Percentiles rank a stretch among this genome's conserved stretches.
Conservation (phyloP, 306 rosid genomes). For the Rosa chinensis region DNA sequence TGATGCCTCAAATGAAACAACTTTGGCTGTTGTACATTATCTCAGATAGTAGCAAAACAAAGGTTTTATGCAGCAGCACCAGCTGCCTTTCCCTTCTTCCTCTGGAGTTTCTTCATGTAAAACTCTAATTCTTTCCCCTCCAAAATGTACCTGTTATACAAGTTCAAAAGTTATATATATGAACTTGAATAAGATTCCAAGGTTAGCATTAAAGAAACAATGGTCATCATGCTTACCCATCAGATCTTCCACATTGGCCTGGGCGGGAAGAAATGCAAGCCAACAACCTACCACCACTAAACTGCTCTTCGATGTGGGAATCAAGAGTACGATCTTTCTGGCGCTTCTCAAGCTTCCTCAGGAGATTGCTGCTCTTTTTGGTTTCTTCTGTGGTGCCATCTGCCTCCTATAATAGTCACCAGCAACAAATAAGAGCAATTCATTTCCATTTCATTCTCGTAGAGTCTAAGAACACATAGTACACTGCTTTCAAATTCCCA, state of each 20-base stretch:
- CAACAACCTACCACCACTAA: constrained; percentile 39
- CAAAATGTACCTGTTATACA: constrained; percentile 47
- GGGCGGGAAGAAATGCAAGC: constrained; percentile 46
- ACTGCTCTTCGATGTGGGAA: constrained; percentile 43
- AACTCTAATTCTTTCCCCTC: constrained; percentile 75
- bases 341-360: constrained; percentile 46
- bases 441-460: background rate
- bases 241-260: constrained; percentile 49
- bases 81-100: constrained; percentile 63
- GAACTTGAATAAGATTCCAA: background rate
- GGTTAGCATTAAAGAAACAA: background rate
- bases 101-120: constrained; percentile 70
- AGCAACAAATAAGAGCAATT: background rate
- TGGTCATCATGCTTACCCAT: constrained; percentile 29
- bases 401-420: constrained; percentile 24
- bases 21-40: background rate
- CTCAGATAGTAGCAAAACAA: background rate
- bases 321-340: constrained; percentile 37
- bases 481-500: background rate
- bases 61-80: constrained; percentile 42
- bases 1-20: background rate
- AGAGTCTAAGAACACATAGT: background rate
- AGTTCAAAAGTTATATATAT: background rate
- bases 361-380: constrained; percentile 37
- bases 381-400: constrained; percentile 38